phyloP scores from a whole-genome alignment of 805 yeast genomes.

The Yarrowia sp. region DNA sequence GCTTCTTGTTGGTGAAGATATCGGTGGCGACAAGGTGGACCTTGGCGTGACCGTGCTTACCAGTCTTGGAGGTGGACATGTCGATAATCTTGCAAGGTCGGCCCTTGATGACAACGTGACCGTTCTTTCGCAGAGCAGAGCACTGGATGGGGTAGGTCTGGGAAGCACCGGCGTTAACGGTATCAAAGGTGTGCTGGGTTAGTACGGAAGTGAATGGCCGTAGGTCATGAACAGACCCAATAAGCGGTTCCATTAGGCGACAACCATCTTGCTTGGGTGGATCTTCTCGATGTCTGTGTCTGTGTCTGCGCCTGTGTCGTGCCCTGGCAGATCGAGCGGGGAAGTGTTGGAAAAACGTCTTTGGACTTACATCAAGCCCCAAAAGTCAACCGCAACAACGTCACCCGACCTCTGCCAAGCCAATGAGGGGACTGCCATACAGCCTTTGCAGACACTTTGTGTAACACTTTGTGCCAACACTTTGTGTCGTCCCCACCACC shows the following conservation, averaged over 20 bases:
- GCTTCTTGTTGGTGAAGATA: slow-evolving; percentile 98
- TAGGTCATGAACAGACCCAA: too few species aligned
- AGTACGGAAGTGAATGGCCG: background rate
- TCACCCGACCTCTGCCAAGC: too few species aligned
- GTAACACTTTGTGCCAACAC: background rate
- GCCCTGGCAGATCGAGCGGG: too few species aligned
- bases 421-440: too few species aligned
- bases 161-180: slow-evolving; percentile 99
- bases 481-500: background rate
- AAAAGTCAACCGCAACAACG: too few species aligned
- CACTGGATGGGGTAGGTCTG: slow-evolving; percentile 98
- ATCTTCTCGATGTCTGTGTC: too few species aligned
- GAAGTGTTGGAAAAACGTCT: too few species aligned
- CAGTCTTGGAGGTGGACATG: slow-evolving; percentile 99
- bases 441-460: too few species aligned
- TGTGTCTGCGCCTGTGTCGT: too few species aligned
- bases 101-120: slow-evolving; percentile 96
- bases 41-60: slow-evolving; percentile 99
- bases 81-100: slow-evolving; percentile 99
- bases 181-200: slow-evolving; percentile 83
- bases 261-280: background rate
- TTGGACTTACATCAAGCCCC: background rate
- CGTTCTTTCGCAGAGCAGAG: slow-evolving; percentile 99
- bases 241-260: too few species aligned
- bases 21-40: slow-evolving; percentile 99